Conservation (phyloP, 2,329 filamentous ascomycete species). For the Stagonosporopsis rhizophila region DNA sequence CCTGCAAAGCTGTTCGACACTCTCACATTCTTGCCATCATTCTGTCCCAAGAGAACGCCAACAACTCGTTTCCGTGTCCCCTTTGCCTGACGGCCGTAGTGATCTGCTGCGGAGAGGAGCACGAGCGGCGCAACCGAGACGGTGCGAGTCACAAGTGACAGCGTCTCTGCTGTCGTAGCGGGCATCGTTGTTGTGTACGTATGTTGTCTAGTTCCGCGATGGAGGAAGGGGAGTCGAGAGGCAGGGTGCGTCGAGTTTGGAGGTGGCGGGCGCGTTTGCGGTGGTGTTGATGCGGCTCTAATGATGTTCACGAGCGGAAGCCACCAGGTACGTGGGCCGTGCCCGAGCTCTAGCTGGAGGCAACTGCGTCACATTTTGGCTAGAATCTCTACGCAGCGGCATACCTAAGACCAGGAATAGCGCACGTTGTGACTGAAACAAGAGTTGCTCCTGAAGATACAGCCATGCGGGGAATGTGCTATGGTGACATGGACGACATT, state of each 20-base stretch:
- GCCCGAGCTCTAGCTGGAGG: constrained; percentile 28
- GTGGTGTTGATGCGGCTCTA: constrained; percentile 47
- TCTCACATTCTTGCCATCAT: constrained; percentile 92
- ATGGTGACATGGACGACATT: background rate
- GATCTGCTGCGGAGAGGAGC: constrained; percentile 96
- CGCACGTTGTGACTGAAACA: no score
- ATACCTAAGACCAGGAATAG: no score
- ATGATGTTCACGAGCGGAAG: constrained; percentile 38
- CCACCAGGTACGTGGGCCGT: constrained; percentile 7
- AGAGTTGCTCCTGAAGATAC: no score
- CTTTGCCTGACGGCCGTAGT: constrained; percentile 94
- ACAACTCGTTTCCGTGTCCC: constrained; percentile 89
- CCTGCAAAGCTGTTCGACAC: constrained; percentile 99
- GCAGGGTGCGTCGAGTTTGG: constrained; percentile 19
- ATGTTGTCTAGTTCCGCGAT: constrained; percentile 2
- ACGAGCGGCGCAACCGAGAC: constrained; percentile 98
- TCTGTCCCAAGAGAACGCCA: constrained; percentile 92
- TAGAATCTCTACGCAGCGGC: no score
- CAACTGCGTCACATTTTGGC: constrained; percentile 28
- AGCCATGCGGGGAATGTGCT: background rate
- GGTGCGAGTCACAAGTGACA: constrained; percentile 91
- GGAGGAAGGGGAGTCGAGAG: constrained; percentile 2
- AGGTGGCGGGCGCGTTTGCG: constrained; percentile 25
- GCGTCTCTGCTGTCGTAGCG: constrained; percentile 93
- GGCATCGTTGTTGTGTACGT: constrained; percentile 68